Evolutionary conservation across 768 basidiomycete species (phyloP).

Genomic region (Lactifluus pinguis): DNA sequence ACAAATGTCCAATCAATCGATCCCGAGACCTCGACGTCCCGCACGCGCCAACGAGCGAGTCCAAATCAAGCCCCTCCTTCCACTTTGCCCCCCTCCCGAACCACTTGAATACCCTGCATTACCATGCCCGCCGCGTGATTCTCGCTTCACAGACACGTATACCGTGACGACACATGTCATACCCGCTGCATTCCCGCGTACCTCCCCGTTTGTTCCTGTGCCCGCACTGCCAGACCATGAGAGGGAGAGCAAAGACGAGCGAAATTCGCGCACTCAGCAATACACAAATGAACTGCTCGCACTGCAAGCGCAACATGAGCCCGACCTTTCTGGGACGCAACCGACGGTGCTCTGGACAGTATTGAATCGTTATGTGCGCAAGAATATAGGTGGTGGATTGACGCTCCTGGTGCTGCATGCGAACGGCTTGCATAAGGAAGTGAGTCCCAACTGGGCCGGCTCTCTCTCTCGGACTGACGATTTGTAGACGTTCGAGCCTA

Average conservation of each 20-base stretch:
- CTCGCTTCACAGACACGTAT: conserved; percentile 22
- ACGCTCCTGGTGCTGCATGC: conserved; percentile 78
- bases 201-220: conserved; percentile 33
- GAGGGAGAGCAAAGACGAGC: conserved; percentile 33
- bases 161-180: conserved; percentile 45
- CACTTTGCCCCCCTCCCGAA: conserved; percentile 1
- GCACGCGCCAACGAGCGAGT: background rate
- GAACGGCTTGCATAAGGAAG: conserved; percentile 87
- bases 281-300: conserved; percentile 1
- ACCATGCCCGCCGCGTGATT: conserved; percentile 25
- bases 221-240: conserved; percentile 27
- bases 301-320: conserved; percentile 14
- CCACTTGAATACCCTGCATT: conserved; percentile 33
- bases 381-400: conserved; percentile 33
- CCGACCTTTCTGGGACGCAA: conserved; percentile 15
- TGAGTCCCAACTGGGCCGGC: conserved; percentile 23
- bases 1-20: background rate
- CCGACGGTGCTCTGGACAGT: conserved; percentile 53
- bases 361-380: conserved; percentile 58
- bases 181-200: conserved; percentile 44
- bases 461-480: background rate
- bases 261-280: background rate
- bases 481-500: conserved; percentile 71
- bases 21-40: background rate
- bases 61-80: background rate